Evolutionary conservation across 805 yeast species (phyloP).

Genomic region (Spathaspora sp.): DNA sequence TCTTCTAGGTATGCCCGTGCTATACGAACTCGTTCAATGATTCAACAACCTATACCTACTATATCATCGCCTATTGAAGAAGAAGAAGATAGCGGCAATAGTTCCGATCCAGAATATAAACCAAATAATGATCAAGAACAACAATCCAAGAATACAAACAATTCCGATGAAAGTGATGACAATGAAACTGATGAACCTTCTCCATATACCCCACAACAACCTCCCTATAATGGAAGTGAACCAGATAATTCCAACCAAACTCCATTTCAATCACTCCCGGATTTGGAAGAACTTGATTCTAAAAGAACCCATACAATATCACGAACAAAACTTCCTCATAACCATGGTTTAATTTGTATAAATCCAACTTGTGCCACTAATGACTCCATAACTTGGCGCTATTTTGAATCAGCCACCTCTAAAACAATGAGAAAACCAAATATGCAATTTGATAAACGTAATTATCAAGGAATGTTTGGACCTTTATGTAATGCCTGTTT

Average conservation of each 20-base stretch:
- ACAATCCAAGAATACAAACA: conserved; percentile 24
- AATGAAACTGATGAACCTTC: conserved; percentile 24
- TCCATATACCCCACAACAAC: conserved; percentile 40
- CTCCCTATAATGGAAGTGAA: conserved; percentile 24
- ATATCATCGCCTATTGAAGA: conserved; percentile 42
- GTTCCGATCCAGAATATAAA: conserved; percentile 39
- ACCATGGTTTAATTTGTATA: conserved; percentile 39
- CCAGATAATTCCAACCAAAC: conserved; percentile 8
- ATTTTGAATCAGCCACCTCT: conserved; percentile 30
- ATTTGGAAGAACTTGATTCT: conserved; percentile 42
- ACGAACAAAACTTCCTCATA: conserved; percentile 30
- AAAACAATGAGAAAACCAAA: not conserved
- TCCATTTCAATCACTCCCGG: conserved; percentile 37
- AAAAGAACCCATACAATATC: conserved; percentile 41
- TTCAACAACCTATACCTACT: conserved; percentile 26
- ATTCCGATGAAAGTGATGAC: conserved; percentile 20
- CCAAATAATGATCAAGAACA: conserved; percentile 10
- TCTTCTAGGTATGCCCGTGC: conserved; percentile 25
- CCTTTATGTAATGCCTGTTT: conserved; percentile 46
- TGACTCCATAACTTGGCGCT: conserved; percentile 41
- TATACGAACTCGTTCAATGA: conserved; percentile 41
- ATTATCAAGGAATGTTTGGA: conserved; percentile 46
- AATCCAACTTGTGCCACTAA: conserved; percentile 38
- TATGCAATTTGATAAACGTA: conserved; percentile 29
- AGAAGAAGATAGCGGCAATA: conserved; percentile 18